Conservation (phyloP, 306 rosid genomes). For the Quercus wislizeni region DNA sequence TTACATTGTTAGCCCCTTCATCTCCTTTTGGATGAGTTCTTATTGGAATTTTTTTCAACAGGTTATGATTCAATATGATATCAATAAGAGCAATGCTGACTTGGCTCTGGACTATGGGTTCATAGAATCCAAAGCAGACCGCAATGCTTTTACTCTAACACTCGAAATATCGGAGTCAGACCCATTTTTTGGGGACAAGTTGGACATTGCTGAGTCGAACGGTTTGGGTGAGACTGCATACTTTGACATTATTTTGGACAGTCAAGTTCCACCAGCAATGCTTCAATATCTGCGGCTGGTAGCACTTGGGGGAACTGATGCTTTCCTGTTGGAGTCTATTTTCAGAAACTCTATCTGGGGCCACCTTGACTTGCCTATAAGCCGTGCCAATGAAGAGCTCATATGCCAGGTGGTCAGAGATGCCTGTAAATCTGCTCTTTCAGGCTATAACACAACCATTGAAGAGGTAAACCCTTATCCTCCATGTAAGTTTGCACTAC, state of each 20-base stretch:
- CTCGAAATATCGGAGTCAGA: constrained; percentile 73
- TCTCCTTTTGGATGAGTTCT: not conserved
- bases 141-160: constrained; percentile 72
- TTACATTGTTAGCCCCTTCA: not conserved
- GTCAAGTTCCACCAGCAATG: constrained; percentile 62
- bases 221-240: constrained; percentile 67
- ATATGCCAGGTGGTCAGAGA: constrained; percentile 66
- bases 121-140: constrained; percentile 53
- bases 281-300: constrained; percentile 76
- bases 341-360: constrained; percentile 82
- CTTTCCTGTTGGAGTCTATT: constrained; percentile 79
- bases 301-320: constrained; percentile 81
- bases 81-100: constrained; percentile 90
- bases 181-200: constrained; percentile 78
- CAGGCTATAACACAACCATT: constrained; percentile 74
- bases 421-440: constrained; percentile 75
- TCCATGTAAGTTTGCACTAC: not conserved
- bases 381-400: constrained; percentile 89
- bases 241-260: constrained; percentile 62
- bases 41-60: constrained; percentile 28
- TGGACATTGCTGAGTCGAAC: constrained; percentile 81
- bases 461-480: constrained; percentile 60
- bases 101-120: constrained; percentile 92
- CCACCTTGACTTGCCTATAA: constrained; percentile 70
- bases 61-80: constrained; percentile 84